Evolutionary conservation across 2,329 filamentous ascomycete genomes (phyloP), one percentile per base, ranked within the genome.

Genomic region (Aspergillus sp.): DNA sequence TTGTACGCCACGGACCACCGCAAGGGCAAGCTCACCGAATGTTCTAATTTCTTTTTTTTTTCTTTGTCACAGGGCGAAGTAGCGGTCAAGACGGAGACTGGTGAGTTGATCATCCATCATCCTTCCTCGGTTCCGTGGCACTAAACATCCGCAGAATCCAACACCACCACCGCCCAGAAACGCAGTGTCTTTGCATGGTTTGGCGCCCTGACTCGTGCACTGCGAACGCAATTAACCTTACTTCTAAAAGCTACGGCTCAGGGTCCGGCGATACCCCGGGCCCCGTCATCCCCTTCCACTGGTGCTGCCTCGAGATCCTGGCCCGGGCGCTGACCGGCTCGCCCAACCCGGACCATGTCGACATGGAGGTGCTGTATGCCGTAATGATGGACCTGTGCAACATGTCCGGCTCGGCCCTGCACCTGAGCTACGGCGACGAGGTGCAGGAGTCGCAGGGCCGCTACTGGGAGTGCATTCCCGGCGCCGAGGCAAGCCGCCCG

Each of bases 381-480:
- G 49, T 50, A 35, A 57, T 60, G 59, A 53, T 47, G 3, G 33
- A 47, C 7, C 17, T 57, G 17, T 52, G 48, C 47, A 61, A 61
- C 43, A 41, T 45, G 6, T 49, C 54, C 10, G 43, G 48, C 14
- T 56, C 54, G 2, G 54, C 59, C 2, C 20, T 61, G 22, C 47
- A 56, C 5, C 42, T 61, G n/a, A 53, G 40, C 41, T 61, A 61
- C 11, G 59, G 59, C 9, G 46, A 52, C 10, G 58, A 61, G 36
- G 46, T 60, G 14, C 30, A 36, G 13, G 54, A 50, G n/a, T 54
- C 59, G 3, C 59, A 61, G 24, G 58, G 59, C n/a, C 59, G 57
- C 36, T 60, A 60, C 32, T 61, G 59, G 59, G 58, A 60, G 33
- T 60, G 55, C 38, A 57, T 60, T 13, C 58, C 59, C 4, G 59